phyloP scores from a whole-genome alignment of 2,329 filamentous ascomycete genomes.

The Claviceps sp. region DNA sequence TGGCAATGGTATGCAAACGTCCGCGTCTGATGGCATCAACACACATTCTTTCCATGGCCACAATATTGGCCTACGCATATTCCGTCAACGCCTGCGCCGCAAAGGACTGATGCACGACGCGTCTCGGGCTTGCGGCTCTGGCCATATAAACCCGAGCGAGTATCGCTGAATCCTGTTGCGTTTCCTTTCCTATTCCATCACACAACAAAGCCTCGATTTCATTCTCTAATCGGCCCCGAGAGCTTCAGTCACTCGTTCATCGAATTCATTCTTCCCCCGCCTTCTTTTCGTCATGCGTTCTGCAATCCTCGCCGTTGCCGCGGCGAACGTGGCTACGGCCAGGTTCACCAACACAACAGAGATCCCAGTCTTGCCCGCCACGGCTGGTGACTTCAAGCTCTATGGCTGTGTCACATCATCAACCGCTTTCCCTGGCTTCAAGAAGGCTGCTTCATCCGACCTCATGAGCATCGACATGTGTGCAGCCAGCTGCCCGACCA shows the following conservation, averaged over 20 bases:
- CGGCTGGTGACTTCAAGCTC: conserved; percentile 11
- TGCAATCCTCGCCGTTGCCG: conserved; percentile 17
- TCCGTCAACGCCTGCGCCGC: background rate
- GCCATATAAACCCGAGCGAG: conserved; percentile 16
- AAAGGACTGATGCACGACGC: conserved; percentile 2
- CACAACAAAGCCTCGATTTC: conserved; percentile 18
- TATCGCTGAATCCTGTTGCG: conserved; percentile 8
- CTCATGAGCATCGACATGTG: conserved; percentile 15
- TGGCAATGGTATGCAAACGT: conserved; percentile 2
- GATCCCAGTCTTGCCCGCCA: conserved; percentile 8
- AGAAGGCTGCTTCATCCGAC: conserved; percentile 4
- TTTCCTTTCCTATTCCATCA: conserved; percentile 8
- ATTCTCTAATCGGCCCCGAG: conserved; percentile 16
- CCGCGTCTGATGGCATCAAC: background rate
- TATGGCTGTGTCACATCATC: conserved; percentile 15
- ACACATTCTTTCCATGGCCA: background rate
- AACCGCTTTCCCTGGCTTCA: conserved; percentile 13
- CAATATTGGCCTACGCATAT: background rate
- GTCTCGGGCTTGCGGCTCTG: background rate
- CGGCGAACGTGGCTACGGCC: conserved; percentile 17
- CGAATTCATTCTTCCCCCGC: conserved; percentile 7
- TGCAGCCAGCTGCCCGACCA: conserved; percentile 10
- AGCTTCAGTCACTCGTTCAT: conserved; percentile 9
- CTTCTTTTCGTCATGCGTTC: conserved; percentile 17
- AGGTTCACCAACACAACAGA: conserved; percentile 7